A percentile compares a stretch with the other conserved stretches of the same genome.
phyloP scores from a whole-genome alignment of 192 early-diverging fungal genomes.

The Piromyces finnis region DNA sequence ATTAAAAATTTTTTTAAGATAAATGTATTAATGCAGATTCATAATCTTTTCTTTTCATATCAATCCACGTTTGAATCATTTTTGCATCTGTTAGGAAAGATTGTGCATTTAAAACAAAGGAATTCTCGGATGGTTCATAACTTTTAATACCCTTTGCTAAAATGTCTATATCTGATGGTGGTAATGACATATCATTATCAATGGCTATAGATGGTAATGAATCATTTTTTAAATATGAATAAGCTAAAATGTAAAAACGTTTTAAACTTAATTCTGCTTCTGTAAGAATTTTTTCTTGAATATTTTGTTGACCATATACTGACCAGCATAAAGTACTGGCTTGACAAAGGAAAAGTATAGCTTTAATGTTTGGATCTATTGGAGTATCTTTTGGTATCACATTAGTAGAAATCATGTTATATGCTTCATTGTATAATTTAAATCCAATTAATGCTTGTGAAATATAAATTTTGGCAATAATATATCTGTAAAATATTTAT shows the following conservation, averaged over 20 bases:
- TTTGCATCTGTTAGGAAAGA: background rate
- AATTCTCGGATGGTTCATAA: background rate
- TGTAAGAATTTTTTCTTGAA: background rate
- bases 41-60: background rate
- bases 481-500: background rate
- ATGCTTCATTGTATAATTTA: background rate
- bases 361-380: background rate
- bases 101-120: background rate
- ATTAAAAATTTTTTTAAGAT: background rate
- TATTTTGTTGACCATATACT: background rate
- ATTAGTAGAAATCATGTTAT: background rate
- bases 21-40: background rate
- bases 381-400: background rate
- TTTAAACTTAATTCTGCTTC: background rate
- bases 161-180: background rate
- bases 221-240: background rate
- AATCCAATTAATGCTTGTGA: background rate
- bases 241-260: background rate
- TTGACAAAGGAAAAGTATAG: background rate
- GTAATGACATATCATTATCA: background rate
- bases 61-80: background rate
- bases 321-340: background rate
- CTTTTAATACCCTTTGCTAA: background rate
- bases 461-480: background rate
- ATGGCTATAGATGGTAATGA: too few species aligned